These are phyloP conservation scores for Geotrichum candidum DNA, from an alignment of 1,139 yeast species.

Conservation along the genomic window DNA sequence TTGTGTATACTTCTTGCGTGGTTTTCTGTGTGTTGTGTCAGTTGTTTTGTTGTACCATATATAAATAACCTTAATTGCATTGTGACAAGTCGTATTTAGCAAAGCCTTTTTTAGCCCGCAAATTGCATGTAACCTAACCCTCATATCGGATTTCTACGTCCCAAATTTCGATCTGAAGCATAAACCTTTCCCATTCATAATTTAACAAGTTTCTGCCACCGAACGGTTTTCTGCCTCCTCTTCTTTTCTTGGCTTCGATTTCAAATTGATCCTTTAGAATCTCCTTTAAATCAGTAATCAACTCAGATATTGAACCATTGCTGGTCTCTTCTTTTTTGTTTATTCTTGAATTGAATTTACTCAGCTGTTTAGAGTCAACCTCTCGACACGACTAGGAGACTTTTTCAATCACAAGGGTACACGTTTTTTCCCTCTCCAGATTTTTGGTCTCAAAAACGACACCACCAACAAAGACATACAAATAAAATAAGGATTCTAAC, in stretches of 20 bases:
- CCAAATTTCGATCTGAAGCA: too few relatives aligned
- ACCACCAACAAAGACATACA: neutral
- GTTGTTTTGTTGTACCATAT: too few relatives aligned
- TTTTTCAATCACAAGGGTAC: neutral
- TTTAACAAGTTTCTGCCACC: conserved; percentile 7
- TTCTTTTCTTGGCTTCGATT: neutral
- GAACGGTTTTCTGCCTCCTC: neutral
- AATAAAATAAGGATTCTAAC: neutral
- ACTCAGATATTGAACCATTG: neutral
- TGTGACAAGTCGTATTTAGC: too few relatives aligned
- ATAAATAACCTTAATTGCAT: too few relatives aligned
- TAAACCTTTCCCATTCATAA: neutral
- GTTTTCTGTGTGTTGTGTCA: too few relatives aligned
- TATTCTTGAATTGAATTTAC: neutral
- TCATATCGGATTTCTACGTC: too few relatives aligned
- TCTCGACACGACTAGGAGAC: neutral
- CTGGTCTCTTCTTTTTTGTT: neutral
- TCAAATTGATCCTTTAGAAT: neutral
- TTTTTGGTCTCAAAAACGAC: neutral
- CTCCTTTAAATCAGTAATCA: neutral
- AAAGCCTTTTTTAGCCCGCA: too few relatives aligned
- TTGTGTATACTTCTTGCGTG: too few relatives aligned
- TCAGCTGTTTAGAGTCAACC: neutral
- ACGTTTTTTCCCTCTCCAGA: neutral
- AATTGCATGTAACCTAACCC: too few relatives aligned